These are phyloP conservation scores for Blastobotrys persicus DNA, from an alignment of 1,139 yeast species.

Conservation along the genomic window DNA sequence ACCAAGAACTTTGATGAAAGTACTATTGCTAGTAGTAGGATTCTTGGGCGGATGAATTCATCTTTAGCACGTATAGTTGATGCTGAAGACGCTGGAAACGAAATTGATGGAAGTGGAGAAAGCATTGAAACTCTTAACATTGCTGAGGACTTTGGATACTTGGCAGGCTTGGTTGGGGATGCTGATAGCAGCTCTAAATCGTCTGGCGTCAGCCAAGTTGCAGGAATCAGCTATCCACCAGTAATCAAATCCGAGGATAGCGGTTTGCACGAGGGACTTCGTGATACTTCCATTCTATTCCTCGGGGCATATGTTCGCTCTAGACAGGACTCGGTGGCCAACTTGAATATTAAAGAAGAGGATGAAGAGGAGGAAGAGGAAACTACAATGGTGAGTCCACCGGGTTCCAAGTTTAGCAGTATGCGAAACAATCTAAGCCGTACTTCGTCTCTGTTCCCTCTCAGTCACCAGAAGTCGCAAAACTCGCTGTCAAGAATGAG, in stretches of 20 bases:
- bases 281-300: conserved; percentile 35
- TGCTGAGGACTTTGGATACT: conserved; percentile 35
- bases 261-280: conserved; percentile 30
- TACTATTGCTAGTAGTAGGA: background rate
- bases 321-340: conserved; percentile 17
- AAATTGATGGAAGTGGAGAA: conserved; percentile 7
- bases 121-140: conserved; percentile 21
- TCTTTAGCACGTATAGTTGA: conserved; percentile 1
- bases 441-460: background rate
- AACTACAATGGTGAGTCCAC: background rate
- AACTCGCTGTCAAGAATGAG: conserved; percentile 20
- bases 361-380: background rate
- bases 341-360: conserved; percentile 1
- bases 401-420: background rate
- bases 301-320: conserved; percentile 34
- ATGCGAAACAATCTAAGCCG: background rate
- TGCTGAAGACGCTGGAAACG: background rate
- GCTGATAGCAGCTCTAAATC: conserved; percentile 19
- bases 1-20: background rate
- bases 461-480: background rate
- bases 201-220: background rate
- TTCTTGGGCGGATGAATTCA: conserved; percentile 1
- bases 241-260: background rate
- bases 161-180: conserved; percentile 35
- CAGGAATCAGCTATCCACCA: background rate